phyloP scores from a whole-genome alignment of 768 basidiomycete species.

The Lactarius hatsudake region DNA sequence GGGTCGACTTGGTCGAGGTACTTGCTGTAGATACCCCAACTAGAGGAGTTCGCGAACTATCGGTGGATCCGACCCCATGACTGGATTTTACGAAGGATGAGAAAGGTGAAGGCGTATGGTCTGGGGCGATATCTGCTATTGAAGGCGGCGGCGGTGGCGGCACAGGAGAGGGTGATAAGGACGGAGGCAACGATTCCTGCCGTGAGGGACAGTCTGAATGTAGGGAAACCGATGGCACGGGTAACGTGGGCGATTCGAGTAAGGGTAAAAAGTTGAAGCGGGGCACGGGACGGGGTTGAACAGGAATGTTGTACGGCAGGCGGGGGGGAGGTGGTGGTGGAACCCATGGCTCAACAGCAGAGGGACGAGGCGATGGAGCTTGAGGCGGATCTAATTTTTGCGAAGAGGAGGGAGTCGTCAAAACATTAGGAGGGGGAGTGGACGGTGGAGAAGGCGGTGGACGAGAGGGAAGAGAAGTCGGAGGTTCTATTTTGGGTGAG shows the following conservation, averaged over 20 bases:
- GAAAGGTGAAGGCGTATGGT: neutral
- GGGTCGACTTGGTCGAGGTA: neutral
- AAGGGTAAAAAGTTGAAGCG: slow-evolving; percentile 27
- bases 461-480: slow-evolving; percentile 9
- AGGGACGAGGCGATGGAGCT: neutral
- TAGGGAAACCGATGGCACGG: neutral
- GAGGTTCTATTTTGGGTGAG: slow-evolving; percentile 5
- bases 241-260: slow-evolving; percentile 12
- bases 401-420: neutral
- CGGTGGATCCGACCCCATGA: neutral
- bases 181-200: neutral
- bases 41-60: neutral
- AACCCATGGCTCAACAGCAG: slow-evolving; percentile 7
- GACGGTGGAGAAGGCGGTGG: slow-evolving; percentile 20
- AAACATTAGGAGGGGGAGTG: slow-evolving; percentile 13
- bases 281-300: slow-evolving; percentile 16
- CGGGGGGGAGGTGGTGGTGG: slow-evolving; percentile 24
- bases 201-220: neutral
- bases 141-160: neutral
- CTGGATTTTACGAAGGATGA: neutral
- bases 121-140: neutral
- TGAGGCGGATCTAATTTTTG: neutral
- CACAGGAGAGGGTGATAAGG: neutral
- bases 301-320: slow-evolving; percentile 23
- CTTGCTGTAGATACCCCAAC: neutral